These are phyloP conservation scores for Solanum boliviense DNA, from an alignment of 257 asterid species.

Conservation along the genomic window DNA sequence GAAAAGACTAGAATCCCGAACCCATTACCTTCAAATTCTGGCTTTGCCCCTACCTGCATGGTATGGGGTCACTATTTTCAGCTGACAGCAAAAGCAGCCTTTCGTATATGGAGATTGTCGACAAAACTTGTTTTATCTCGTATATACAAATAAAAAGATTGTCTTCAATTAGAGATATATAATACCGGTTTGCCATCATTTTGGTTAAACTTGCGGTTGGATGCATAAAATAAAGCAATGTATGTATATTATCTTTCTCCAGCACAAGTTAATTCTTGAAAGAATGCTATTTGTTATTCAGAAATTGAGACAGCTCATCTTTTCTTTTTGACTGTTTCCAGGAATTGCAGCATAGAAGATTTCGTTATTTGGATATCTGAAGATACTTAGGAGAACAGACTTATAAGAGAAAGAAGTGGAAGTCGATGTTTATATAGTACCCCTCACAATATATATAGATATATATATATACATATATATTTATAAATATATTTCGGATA, in stretches of 20 bases:
- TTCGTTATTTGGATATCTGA: slow-evolving; percentile 23
- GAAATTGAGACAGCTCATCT: neutral
- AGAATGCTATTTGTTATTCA: neutral
- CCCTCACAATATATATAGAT: slow-evolving; percentile 17
- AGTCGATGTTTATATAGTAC: slow-evolving; percentile 21
- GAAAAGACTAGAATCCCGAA: neutral
- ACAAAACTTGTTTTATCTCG: neutral
- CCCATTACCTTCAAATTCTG: neutral
- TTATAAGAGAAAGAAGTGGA: slow-evolving; percentile 27
- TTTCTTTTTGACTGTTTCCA: slow-evolving; percentile 24
- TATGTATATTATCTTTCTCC: neutral
- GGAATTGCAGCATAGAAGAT: slow-evolving; percentile 73
- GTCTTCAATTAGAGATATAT: neutral
- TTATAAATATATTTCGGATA: slow-evolving; percentile 22
- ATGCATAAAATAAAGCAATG: neutral
- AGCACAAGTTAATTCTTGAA: neutral
- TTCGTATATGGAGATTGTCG: neutral
- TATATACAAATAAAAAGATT: neutral
- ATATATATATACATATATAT: neutral
- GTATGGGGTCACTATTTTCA: neutral
- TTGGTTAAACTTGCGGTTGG: neutral
- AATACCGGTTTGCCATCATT: neutral
- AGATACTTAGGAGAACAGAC: slow-evolving; percentile 55
- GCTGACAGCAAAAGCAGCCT: neutral
- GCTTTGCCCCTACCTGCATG: neutral